Percentiles rank a stretch among this genome's conserved stretches.
These are phyloP conservation scores for Clavulina sp. DNA, from an alignment of 768 basidiomycete genomes.

Conservation along the genomic window DNA sequence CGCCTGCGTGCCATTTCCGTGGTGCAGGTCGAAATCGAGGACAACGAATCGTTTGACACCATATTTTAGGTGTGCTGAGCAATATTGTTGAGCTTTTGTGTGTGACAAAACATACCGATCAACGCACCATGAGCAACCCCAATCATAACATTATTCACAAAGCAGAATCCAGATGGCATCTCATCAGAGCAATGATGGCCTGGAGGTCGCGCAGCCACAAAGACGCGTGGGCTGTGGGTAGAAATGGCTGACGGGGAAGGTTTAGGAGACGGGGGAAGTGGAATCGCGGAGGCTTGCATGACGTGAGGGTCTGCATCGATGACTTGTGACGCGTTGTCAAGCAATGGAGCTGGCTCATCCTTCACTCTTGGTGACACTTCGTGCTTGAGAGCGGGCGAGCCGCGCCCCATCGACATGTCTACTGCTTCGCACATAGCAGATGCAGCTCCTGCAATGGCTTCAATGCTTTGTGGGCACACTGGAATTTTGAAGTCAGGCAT, in stretches of 20 bases:
- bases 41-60: slow-evolving; percentile 64
- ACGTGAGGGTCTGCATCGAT: no score
- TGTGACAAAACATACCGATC: neutral
- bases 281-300: neutral
- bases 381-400: no score
- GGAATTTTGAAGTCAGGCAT: neutral
- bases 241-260: neutral
- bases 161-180: slow-evolving; percentile 84
- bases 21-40: slow-evolving; percentile 85
- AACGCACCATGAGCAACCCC: slow-evolving; percentile 70
- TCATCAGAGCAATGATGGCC: slow-evolving; percentile 93
- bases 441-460: slow-evolving; percentile 65
- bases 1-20: slow-evolving; percentile 90
- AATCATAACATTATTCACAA: slow-evolving; percentile 83
- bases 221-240: slow-evolving; percentile 26
- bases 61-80: slow-evolving; percentile 61
- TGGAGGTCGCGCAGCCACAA: slow-evolving; percentile 76
- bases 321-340: no score
- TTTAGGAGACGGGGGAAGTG: neutral
- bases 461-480: slow-evolving; percentile 67
- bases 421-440: slow-evolving; percentile 82
- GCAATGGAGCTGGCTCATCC: no score
- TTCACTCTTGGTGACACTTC: no score
- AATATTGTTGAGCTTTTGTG: neutral
- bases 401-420: slow-evolving; percentile 52